phyloP scores from a whole-genome alignment of 805 yeast species.

The Ogataea methylovora region DNA sequence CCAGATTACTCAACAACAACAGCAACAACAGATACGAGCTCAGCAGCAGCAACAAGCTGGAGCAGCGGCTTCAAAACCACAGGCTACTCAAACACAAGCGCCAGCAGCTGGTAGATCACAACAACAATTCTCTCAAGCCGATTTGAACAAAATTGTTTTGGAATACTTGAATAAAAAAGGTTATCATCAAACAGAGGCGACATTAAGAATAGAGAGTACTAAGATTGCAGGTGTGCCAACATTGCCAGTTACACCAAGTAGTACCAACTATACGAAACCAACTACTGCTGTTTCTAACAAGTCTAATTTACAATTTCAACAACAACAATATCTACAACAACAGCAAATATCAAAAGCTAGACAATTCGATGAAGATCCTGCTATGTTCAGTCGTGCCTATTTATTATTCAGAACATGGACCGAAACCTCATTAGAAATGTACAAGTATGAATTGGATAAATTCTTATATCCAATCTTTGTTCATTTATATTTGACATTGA shows the following conservation, averaged over 20 bases:
- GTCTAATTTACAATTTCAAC: slow-evolving; percentile 25
- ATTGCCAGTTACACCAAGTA: slow-evolving; percentile 40
- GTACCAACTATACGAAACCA: slow-evolving; percentile 24
- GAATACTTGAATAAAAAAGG: slow-evolving; percentile 93
- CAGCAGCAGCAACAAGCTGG: slow-evolving; percentile 12
- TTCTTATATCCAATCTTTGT: slow-evolving; percentile 89
- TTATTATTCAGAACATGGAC: slow-evolving; percentile 80
- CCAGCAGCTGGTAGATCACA: slow-evolving; percentile 7
- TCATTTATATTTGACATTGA: slow-evolving; percentile 76
- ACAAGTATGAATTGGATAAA: slow-evolving; percentile 79
- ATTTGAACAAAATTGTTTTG: slow-evolving; percentile 82
- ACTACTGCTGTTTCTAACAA: slow-evolving; percentile 27
- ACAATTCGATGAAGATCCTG: slow-evolving; percentile 52
- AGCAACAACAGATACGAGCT: slow-evolving; percentile 10
- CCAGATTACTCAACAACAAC: slow-evolving; percentile 5
- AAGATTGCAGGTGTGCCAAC: slow-evolving; percentile 48
- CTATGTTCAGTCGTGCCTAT: slow-evolving; percentile 73
- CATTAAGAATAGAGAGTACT: slow-evolving; percentile 80
- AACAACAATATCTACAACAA: slow-evolving; percentile 19
- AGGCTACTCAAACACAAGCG: slow-evolving; percentile 11
- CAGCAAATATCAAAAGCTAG: slow-evolving; percentile 21
- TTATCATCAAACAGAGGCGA: slow-evolving; percentile 87
- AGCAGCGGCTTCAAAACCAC: slow-evolving; percentile 8
- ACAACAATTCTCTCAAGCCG: slow-evolving; percentile 67
- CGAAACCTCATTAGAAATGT: slow-evolving; percentile 83